phyloP scores from a whole-genome alignment of 1,284 basidiomycete species.

The Leccinum pseudoinsigne region DNA sequence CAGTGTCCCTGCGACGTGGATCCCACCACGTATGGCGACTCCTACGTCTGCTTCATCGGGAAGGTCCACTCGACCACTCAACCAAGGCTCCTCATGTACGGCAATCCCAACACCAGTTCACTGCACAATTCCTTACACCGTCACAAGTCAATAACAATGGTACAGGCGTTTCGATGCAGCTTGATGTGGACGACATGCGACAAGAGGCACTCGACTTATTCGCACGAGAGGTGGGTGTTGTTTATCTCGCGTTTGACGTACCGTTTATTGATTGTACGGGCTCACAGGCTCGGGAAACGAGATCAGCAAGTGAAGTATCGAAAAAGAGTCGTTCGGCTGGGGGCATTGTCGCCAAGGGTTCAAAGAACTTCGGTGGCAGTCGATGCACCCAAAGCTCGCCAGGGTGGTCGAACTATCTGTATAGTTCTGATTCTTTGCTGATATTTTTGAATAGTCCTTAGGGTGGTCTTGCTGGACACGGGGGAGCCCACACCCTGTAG shows the following conservation, averaged over 20 bases:
- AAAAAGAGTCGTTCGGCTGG: constrained; percentile 30
- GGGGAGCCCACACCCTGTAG: constrained; percentile 16
- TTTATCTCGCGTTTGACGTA: neutral
- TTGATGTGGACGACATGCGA: constrained; percentile 37
- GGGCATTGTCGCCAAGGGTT: constrained; percentile 14
- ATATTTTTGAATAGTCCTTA: constrained; percentile 30
- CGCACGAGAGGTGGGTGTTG: constrained; percentile 38
- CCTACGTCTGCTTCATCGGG: no score
- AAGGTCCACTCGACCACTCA: no score
- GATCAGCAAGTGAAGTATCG: constrained; percentile 15
- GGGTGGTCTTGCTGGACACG: constrained; percentile 38
- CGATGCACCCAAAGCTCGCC: constrained; percentile 40
- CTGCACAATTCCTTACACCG: no score
- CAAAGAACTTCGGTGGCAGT: constrained; percentile 13
- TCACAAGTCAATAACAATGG: no score
- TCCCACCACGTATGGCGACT: no score
- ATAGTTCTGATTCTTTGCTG: neutral
- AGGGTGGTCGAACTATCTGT: constrained; percentile 36
- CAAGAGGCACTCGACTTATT: constrained; percentile 45
- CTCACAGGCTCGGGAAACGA: constrained; percentile 9
- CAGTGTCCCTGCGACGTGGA: no score
- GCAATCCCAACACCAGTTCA: constrained; percentile 11
- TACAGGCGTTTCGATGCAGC: constrained; percentile 14
- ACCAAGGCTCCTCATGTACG: constrained; percentile 27
- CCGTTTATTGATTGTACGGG: neutral